Conservation (phyloP, 495 filamentous ascomycete species). For the Recurvomyces mirabilis region DNA sequence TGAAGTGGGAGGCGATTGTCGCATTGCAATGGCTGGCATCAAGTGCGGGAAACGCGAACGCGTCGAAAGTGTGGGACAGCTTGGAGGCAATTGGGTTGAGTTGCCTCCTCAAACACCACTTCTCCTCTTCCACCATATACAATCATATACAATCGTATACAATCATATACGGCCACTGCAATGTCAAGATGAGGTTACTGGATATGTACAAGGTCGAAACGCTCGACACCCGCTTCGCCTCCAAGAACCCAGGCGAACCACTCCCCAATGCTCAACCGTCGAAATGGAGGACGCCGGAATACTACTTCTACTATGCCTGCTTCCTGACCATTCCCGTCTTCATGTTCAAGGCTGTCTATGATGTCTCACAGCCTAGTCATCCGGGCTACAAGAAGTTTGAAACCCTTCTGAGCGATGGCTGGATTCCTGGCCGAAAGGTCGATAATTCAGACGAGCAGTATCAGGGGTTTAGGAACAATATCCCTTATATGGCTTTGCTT, state of each 20-base stretch:
- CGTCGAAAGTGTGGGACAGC: too few relatives aligned
- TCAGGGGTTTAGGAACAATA: constrained; percentile 70
- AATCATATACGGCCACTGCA: too few relatives aligned
- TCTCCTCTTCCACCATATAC: too few relatives aligned
- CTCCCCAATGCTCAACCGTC: constrained; percentile 39
- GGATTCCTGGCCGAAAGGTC: constrained; percentile 91
- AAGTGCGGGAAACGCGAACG: background rate
- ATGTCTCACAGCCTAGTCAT: constrained; percentile 76
- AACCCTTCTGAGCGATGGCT: constrained; percentile 62
- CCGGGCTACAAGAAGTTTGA: constrained; percentile 70
- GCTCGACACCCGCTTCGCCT: constrained; percentile 83
- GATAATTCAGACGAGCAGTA: constrained; percentile 91
- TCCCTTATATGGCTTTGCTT: constrained; percentile 64
- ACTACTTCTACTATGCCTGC: constrained; percentile 67
- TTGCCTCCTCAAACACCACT: too few relatives aligned
- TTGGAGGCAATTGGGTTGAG: too few relatives aligned
- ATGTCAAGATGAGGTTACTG: constrained; percentile 7
- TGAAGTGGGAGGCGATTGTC: too few relatives aligned
- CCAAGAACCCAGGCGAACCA: constrained; percentile 26
- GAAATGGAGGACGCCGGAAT: constrained; percentile 80
- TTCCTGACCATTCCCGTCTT: constrained; percentile 58
- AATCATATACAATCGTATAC: too few relatives aligned
- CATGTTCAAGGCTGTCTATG: constrained; percentile 82
- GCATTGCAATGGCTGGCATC: too few relatives aligned
- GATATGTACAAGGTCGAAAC: constrained; percentile 35